A percentile compares a stretch with the other conserved stretches of the same genome.
These are phyloP conservation scores for Solanum chiquidenum DNA, from an alignment of 257 asterid genomes.

Conservation along the genomic window DNA sequence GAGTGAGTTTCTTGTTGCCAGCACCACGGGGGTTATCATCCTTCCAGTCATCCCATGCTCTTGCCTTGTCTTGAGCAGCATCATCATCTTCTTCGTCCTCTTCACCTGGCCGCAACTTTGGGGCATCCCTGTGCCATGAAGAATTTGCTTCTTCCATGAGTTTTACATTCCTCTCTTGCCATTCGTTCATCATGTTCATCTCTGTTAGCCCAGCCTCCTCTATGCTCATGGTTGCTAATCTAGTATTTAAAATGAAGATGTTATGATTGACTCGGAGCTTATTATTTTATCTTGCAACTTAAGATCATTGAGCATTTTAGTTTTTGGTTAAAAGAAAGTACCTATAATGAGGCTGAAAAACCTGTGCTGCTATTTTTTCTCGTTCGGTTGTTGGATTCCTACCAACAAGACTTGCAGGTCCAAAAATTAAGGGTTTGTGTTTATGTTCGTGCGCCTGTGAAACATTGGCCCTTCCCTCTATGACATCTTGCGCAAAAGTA, in stretches of 20 bases:
- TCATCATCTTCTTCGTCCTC: slow-evolving; percentile 70
- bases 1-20: slow-evolving; percentile 95
- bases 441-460: slow-evolving; percentile 79
- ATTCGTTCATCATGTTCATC: slow-evolving; percentile 93
- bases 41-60: slow-evolving; percentile 99
- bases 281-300: neutral
- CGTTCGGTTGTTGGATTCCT: slow-evolving; percentile 74
- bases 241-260: slow-evolving; percentile 5
- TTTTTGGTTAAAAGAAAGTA: slow-evolving; percentile 4
- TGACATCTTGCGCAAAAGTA: slow-evolving; percentile 90
- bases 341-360: slow-evolving; percentile 93
- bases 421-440: slow-evolving; percentile 87
- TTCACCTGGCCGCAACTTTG: slow-evolving; percentile 24
- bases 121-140: slow-evolving; percentile 67
- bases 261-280: neutral
- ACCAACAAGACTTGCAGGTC: slow-evolving; percentile 76
- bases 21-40: slow-evolving; percentile 98
- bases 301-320: neutral
- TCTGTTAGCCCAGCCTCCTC: slow-evolving; percentile 96
- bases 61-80: slow-evolving; percentile 83
- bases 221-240: slow-evolving; percentile 94
- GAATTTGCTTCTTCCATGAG: slow-evolving; percentile 89
- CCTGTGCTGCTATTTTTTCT: slow-evolving; percentile 87
- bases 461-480: slow-evolving; percentile 74
- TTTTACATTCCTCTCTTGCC: slow-evolving; percentile 70